These are phyloP conservation scores for Globisporangium recalcitrans DNA, from an alignment of 352 stramenopile species.

Conservation along the genomic window DNA sequence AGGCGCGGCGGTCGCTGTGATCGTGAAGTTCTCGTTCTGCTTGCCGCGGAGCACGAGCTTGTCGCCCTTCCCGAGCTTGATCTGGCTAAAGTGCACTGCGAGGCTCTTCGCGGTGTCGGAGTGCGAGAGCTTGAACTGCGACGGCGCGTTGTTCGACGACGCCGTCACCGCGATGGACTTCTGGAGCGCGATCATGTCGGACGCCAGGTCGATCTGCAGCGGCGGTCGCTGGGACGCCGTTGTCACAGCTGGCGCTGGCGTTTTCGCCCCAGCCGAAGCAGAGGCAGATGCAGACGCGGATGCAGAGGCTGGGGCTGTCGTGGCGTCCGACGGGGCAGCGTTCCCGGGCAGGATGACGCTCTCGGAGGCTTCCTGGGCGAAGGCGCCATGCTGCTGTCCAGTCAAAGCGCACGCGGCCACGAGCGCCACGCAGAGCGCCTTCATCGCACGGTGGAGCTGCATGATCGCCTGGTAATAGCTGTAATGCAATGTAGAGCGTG, in stretches of 20 bases:
- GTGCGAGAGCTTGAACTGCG: slow-evolving; percentile 10
- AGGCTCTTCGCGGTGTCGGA: slow-evolving; percentile 15
- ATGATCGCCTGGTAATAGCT: not conserved
- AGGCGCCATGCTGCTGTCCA: not conserved
- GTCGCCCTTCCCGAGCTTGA: slow-evolving; percentile 14
- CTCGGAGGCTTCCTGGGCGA: slow-evolving; percentile 8
- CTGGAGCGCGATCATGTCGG: slow-evolving; percentile 12
- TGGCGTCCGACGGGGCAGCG: not conserved
- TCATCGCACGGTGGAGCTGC: not conserved
- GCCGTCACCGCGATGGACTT: slow-evolving; percentile 11
- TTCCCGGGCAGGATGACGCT: slow-evolving; percentile 11
- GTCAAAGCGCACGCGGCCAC: not conserved
- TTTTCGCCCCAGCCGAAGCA: not conserved
- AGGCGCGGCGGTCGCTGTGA: not conserved
- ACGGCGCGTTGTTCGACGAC: not conserved
- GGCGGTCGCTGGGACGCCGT: not conserved
- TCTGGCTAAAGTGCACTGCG: slow-evolving; percentile 16
- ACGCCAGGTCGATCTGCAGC: slow-evolving; percentile 13
- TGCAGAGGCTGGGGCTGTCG: not conserved
- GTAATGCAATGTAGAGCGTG: not conserved
- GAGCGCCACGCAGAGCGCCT: slow-evolving; percentile 11
- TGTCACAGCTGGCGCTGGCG: not conserved
- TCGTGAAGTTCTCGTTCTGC: slow-evolving; percentile 17
- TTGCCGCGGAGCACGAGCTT: slow-evolving; percentile 18
- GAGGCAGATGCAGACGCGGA: too few species aligned